Evolutionary conservation across 1,284 basidiomycete species (phyloP).

Genomic region (Mycena sp.): DNA sequence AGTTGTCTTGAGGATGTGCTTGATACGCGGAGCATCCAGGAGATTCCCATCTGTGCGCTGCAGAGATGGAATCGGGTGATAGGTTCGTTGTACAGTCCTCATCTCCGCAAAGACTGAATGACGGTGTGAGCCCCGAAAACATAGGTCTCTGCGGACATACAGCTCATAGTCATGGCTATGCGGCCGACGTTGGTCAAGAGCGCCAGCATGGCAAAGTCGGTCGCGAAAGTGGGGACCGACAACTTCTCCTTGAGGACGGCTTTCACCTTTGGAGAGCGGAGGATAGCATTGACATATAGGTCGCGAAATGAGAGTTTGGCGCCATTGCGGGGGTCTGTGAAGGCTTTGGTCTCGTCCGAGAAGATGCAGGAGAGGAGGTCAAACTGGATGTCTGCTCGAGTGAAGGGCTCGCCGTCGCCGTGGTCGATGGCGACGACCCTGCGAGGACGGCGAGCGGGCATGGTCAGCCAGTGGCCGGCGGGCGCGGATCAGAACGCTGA

Average conservation of each 20-base stretch:
- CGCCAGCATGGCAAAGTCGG: conserved; percentile 81
- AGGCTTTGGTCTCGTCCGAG: conserved; percentile 63
- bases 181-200: conserved; percentile 84
- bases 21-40: conserved; percentile 85
- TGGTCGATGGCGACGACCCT: conserved; percentile 58
- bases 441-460: background rate
- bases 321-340: conserved; percentile 67
- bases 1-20: conserved; percentile 69
- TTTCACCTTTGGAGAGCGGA: conserved; percentile 72
- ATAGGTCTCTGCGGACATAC: conserved; percentile 55
- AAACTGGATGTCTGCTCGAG: conserved; percentile 77
- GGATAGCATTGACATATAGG: conserved; percentile 78
- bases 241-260: conserved; percentile 73
- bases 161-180: conserved; percentile 88
- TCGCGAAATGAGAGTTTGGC: conserved; percentile 73
- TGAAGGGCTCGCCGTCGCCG: conserved; percentile 68
- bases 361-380: conserved; percentile 79
- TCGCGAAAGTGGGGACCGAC: conserved; percentile 68
- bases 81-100: conserved; percentile 83
- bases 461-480: background rate
- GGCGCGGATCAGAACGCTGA: background rate
- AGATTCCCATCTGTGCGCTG: conserved; percentile 80
- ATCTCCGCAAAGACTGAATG: conserved; percentile 78
- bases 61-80: conserved; percentile 85
- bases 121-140: conserved; percentile 5